phyloP scores from a whole-genome alignment of 1,139 yeast species.

The Debaryomyces sp. region DNA sequence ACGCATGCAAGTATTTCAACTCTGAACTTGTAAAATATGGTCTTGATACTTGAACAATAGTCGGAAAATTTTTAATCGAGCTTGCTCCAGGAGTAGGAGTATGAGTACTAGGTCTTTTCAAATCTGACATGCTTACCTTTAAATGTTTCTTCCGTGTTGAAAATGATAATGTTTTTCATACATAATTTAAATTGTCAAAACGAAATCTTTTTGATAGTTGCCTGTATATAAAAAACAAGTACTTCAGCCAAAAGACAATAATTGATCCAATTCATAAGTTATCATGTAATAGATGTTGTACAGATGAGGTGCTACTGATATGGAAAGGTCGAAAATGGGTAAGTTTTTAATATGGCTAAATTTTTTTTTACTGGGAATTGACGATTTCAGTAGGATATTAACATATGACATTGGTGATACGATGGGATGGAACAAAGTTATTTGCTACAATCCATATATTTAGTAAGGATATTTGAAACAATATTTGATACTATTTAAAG shows the following conservation, averaged over 20 bases:
- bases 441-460: constrained; percentile 6
- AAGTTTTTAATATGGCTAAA: neutral
- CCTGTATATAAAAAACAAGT: constrained; percentile 3
- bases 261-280: neutral
- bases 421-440: neutral
- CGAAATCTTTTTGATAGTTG: neutral
- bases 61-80: constrained; percentile 16
- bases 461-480: constrained; percentile 2
- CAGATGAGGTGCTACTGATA: neutral
- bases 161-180: neutral
- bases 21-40: constrained; percentile 66
- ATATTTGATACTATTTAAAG: constrained; percentile 5
- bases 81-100: constrained; percentile 1
- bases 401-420: neutral
- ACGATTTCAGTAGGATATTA: too few relatives aligned
- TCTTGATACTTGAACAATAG: constrained; percentile 54
- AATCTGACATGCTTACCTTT: constrained; percentile 1
- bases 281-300: neutral
- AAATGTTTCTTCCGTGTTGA: neutral
- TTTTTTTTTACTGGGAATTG: neutral
- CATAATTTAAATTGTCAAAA: neutral
- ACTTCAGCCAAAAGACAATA: neutral
- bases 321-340: neutral
- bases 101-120: neutral
- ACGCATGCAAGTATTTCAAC: constrained; percentile 52